Base-by-base conservation (phyloP, 1,284 basidiomycete species). In the Ceratobasidium sp. region DNA sequence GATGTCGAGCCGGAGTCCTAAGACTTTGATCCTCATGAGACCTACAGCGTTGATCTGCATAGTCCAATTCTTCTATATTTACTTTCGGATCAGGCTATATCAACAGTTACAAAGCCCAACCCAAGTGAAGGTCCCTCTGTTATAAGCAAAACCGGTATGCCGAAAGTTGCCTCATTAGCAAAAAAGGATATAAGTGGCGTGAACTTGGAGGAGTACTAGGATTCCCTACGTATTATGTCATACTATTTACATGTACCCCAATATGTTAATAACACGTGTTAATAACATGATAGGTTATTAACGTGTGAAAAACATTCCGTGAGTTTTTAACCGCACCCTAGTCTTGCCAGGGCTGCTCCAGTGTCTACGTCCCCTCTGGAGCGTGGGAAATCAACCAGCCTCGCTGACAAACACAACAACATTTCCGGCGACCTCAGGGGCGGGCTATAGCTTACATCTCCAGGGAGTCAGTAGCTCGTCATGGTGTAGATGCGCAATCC, bases 171-270 rank as follows among this genome's bases (percentile, higher is more conserved):
- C 9, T 27, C 44, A 19, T 64, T 24, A 29, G 62, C 44, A 2
- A 64, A 69, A 22, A 69, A 57, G 48, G 66, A 69, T 45, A 69
- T 31, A 6, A 69, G 66, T 45, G 24, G 29, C 1, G 41, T 69
- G 9, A n/a, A 69, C 41, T 31, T 56, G 36, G 66, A 57, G 31
- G 19, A 24, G 56, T 67, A 31, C 36, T 67, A 44, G 27, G 14
- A 22, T 17, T n/a, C 14, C n/a, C 4, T 44, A 48, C 27, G 36
- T 41, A 54, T 36, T 67, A 54, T 56, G 36, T 44, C 31, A 54
- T 45, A 54, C 33, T 5, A 41, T 51, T 6, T 51, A n/a, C 19
- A 17, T 24, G 19, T 51, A 51, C 6, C 5, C 14, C 7, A 8
- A n/a, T 36, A 31, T 56, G 65, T 67, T 67, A 56, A 53, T 44